Evolutionary conservation across 352 stramenopile genomes (phyloP), one percentile per base, ranked within the genome.

Genomic region (Blastocystis sp.): DNA sequence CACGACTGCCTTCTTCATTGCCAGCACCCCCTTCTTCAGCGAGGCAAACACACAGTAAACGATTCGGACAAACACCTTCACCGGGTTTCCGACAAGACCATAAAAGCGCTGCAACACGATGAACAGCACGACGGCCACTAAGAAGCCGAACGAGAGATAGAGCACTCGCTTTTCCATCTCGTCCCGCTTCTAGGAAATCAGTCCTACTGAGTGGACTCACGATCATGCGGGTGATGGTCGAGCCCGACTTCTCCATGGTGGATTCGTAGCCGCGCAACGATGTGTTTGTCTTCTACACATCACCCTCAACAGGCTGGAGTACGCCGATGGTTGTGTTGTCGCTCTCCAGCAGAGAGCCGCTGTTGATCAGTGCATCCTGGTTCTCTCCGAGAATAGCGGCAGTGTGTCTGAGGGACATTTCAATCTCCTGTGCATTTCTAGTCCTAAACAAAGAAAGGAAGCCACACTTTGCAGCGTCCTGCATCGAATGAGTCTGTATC

Each of bases 91-190:
- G 78, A 94, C 94, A 80, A 93, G 93, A 71, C 94, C 92, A 62
- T 93, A 91, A 31, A 95, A 91, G 80, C 91, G 93, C 63, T 92
- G 93, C 80, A 94, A 94, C 90, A 96, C 93, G 45, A 94, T 92
- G 24, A 88, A 90, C 37, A 95, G 93, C 80, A 96, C 74, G 2
- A 69, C 61, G 66, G 16, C 6, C 19, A 85, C 3, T 12, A 85
- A 35, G 39, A 69, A 69, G 51, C 31, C 41, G 24, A 85, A 69
- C 31, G 74, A 65, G 50, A 69, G n/a, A 37, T 69, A 85, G 9
- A 85, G 33, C 13, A 85, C 26, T 3, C 24, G 26, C 3, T 10
- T 85, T 31, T 85, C 74, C 12, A 51, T 45, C 2, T 69, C 26
- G 19, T 85, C 50, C 4, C 74, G 74, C 3, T 85, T 85, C 74